Conservation (phyloP, 345 rosid genomes). For the Lumnitzera littorea region DNA sequence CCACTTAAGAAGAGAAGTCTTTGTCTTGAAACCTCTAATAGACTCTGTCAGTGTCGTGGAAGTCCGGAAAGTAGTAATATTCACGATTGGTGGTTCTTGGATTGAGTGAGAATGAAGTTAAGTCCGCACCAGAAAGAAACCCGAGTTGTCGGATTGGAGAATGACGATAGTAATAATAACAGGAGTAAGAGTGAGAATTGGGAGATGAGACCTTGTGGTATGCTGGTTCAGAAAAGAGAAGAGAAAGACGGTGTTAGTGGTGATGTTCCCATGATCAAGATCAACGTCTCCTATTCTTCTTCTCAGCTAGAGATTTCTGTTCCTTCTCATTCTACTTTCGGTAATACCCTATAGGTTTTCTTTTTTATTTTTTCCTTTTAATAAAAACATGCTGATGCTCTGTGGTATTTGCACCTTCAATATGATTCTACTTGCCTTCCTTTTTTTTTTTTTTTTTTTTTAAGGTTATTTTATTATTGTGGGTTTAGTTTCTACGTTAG, state of each 20-base stretch:
- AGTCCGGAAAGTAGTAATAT: no score
- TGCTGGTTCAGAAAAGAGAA: constrained; percentile 53
- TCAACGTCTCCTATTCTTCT: constrained; percentile 37
- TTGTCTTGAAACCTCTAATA: no score
- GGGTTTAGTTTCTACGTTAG: no score
- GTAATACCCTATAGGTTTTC: constrained; percentile 21
- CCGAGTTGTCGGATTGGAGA: not conserved
- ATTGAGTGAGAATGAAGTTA: constrained; percentile 8
- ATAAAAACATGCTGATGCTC: not conserved
- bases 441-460: no score
- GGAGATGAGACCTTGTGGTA: constrained; percentile 50
- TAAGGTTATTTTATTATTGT: not conserved
- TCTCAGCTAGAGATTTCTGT: constrained; percentile 38
- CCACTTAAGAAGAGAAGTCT: no score
- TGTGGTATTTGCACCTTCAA: not conserved
- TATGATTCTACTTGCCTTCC: not conserved
- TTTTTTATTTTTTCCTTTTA: not conserved
- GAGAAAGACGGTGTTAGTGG: constrained; percentile 20
- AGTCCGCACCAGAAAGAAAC: constrained; percentile 3
- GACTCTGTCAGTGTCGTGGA: no score
- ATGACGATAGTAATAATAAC: not conserved
- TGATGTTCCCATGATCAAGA: constrained; percentile 26
- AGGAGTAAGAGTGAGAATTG: constrained; percentile 5
- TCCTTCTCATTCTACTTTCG: constrained; percentile 49
- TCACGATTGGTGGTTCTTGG: not conserved